A percentile compares a stretch with the other conserved stretches of the same genome.
Evolutionary conservation across 768 basidiomycete species (phyloP).

Genomic region (Lactarius indigo): DNA sequence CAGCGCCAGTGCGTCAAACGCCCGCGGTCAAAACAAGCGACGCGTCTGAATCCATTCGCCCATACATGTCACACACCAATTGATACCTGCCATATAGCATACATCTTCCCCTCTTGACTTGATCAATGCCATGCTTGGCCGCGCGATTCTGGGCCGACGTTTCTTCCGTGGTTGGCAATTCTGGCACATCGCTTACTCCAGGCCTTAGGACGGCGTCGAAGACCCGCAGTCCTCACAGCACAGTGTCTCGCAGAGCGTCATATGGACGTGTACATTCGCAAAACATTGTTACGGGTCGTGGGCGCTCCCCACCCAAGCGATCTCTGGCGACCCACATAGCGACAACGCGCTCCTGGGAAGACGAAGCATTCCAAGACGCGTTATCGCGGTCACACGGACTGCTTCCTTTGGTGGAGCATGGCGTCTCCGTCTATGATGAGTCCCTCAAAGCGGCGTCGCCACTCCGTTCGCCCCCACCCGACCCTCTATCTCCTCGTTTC

Average conservation of each 20-base stretch:
- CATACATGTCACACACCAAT: not conserved
- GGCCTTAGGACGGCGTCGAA: conserved; percentile 1
- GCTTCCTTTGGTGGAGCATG: not conserved
- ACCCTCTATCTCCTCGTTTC: conserved; percentile 38
- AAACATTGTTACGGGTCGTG: not conserved
- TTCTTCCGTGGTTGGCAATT: conserved; percentile 15
- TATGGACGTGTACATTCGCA: not conserved
- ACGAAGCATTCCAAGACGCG: conserved; percentile 13
- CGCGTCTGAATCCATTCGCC: not conserved
- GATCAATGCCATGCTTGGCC: conserved; percentile 6
- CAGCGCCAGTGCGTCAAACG: not conserved
- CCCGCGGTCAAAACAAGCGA: not conserved
- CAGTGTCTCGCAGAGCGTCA: not conserved
- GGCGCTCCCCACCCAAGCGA: not conserved
- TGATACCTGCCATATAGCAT: not conserved
- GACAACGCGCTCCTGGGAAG: not conserved
- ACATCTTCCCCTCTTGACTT: not conserved
- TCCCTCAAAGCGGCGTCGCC: conserved; percentile 14
- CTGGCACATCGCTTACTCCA: not conserved
- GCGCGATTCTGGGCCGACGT: conserved; percentile 19
- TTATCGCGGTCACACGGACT: not conserved
- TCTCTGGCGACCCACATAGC: not conserved
- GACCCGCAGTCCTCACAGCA: not conserved
- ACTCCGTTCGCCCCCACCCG: not conserved
- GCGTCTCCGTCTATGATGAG: not conserved